Conservation (phyloP, 1,284 basidiomycete genomes). For the Leucoagaricus sp. region DNA sequence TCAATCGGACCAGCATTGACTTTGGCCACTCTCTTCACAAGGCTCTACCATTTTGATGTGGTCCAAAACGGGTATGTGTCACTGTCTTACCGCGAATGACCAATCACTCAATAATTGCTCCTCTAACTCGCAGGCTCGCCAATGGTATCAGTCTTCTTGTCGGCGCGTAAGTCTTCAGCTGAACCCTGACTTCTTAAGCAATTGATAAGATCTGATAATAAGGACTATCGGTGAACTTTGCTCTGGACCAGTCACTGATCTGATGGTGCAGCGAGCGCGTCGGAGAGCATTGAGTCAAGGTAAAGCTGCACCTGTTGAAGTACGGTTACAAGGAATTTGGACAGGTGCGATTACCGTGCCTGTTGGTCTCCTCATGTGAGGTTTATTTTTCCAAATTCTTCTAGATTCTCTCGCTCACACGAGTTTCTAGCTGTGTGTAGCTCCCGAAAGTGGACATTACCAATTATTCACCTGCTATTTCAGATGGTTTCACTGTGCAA, state of each 20-base stretch:
- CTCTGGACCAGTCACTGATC: slow-evolving; percentile 35
- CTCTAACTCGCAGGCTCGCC: slow-evolving; percentile 25
- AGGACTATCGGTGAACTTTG: slow-evolving; percentile 34
- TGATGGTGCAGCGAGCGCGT: slow-evolving; percentile 35
- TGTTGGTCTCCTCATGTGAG: slow-evolving; percentile 34
- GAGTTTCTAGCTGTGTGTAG: background rate
- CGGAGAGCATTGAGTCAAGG: slow-evolving; percentile 25
- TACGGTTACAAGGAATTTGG: slow-evolving; percentile 37
- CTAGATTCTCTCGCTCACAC: background rate
- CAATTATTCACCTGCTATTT: background rate
- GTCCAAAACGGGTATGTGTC: slow-evolving; percentile 30
- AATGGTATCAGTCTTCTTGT: slow-evolving; percentile 36
- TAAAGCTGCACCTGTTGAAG: slow-evolving; percentile 28
- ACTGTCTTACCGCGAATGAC: background rate
- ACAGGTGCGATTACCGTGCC: slow-evolving; percentile 35
- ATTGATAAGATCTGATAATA: background rate
- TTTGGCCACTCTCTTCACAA: slow-evolving; percentile 33
- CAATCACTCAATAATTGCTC: background rate
- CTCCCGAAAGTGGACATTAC: background rate
- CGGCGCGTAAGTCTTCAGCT: slow-evolving; percentile 27
- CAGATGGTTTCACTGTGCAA: slow-evolving; percentile 35
- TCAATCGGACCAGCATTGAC: slow-evolving; percentile 38
- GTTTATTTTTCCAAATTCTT: background rate
- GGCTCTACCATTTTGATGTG: slow-evolving; percentile 34
- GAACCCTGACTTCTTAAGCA: background rate